Conservation (phyloP, 2,329 filamentous ascomycete genomes). For the Clarireedia monteithiana region DNA sequence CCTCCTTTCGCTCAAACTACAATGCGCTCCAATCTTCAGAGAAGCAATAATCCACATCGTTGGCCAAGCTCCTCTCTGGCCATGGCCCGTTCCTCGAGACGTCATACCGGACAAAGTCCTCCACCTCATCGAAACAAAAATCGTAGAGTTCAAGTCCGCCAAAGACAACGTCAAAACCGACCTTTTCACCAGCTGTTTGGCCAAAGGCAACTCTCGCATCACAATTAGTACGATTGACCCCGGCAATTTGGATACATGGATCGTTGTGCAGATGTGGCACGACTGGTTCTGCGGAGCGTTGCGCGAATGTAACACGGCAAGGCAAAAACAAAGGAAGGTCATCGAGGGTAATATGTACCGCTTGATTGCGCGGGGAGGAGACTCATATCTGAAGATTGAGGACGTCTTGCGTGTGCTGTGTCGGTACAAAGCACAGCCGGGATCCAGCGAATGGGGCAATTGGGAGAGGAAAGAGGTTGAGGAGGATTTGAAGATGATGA, state of each 20-base stretch:
- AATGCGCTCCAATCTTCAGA: constrained; percentile 18
- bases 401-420: background rate
- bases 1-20: constrained; percentile 9
- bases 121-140: constrained; percentile 13
- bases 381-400: constrained; percentile 16
- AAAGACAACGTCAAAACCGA: constrained; percentile 8
- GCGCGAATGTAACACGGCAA: background rate
- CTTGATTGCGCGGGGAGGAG: constrained; percentile 14
- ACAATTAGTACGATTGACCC: constrained; percentile 1
- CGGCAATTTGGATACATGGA: constrained; percentile 23
- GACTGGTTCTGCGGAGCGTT: constrained; percentile 19
- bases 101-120: background rate
- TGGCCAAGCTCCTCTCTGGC: constrained; percentile 16
- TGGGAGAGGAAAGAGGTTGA: constrained; percentile 7
- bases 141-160: constrained; percentile 6
- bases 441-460: background rate
- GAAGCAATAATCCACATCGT: constrained; percentile 23
- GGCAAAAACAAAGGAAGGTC: background rate
- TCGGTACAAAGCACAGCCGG: background rate
- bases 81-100: constrained; percentile 1
- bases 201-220: constrained; percentile 1
- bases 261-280: constrained; percentile 18
- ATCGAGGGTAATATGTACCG: constrained; percentile 15
- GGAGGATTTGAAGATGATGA: constrained; percentile 17
- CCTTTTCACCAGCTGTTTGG: constrained; percentile 14